These are phyloP conservation scores for Phytophthora niederhauseri DNA, from an alignment of 352 stramenopile species.

Conservation along the genomic window DNA sequence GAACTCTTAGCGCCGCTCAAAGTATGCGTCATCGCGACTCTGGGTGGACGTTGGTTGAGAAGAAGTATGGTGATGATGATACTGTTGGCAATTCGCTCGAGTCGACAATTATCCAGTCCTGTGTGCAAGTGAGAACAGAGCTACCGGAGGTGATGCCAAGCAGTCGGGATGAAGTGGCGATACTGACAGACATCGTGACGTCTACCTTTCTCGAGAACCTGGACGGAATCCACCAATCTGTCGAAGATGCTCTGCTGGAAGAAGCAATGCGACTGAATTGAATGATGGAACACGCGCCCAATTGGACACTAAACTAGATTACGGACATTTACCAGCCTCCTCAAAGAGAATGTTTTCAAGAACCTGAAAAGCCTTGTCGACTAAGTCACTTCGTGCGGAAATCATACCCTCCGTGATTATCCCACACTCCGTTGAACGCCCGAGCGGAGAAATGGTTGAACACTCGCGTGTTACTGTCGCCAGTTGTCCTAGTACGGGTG, in stretches of 20 bases:
- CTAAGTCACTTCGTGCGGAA: background rate
- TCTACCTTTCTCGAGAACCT: constrained; percentile 36
- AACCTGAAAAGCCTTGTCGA: background rate
- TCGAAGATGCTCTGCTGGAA: constrained; percentile 37
- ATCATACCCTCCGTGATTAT: background rate
- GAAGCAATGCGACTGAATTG: constrained; percentile 22
- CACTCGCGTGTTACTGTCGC: constrained; percentile 27
- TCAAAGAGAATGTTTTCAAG: background rate
- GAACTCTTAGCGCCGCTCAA: constrained; percentile 30
- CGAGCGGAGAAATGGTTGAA: constrained; percentile 16
- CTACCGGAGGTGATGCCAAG: constrained; percentile 25
- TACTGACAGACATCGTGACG: constrained; percentile 35
- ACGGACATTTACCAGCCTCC: background rate
- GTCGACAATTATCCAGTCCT: constrained; percentile 36
- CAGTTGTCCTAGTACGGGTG: background rate
- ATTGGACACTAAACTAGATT: background rate
- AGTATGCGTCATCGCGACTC: constrained; percentile 28
- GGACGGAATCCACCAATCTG: constrained; percentile 35
- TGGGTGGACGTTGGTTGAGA: constrained; percentile 31
- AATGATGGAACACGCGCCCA: background rate
- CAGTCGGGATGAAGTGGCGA: constrained; percentile 33
- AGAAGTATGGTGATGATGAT: background rate
- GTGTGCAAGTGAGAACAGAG: constrained; percentile 32
- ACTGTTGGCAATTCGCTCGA: constrained; percentile 1
- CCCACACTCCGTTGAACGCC: background rate